phyloP scores from a whole-genome alignment of 2,329 filamentous ascomycete species.

The Aspergillus japonicus region DNA sequence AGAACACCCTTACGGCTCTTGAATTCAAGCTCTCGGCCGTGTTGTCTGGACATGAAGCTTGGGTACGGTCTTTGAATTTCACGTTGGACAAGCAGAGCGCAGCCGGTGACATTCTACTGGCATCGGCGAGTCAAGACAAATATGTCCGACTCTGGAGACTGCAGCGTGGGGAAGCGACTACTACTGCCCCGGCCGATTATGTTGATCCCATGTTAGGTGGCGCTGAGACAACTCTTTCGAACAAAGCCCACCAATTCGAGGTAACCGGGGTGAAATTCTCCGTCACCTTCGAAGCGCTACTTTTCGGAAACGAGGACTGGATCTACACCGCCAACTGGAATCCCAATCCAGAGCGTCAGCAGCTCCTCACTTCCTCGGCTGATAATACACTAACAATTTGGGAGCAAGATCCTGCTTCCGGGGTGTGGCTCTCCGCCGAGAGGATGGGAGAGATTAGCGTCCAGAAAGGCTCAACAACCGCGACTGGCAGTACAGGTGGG shows the following conservation, averaged over 20 bases:
- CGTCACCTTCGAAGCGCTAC: slow-evolving; percentile 86
- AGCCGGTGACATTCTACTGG: slow-evolving; percentile 71
- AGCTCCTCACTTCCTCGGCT: slow-evolving; percentile 84
- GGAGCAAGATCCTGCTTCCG: slow-evolving; percentile 78
- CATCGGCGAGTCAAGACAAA: slow-evolving; percentile 95
- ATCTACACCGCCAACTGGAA: slow-evolving; percentile 87
- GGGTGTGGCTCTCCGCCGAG: slow-evolving; percentile 85
- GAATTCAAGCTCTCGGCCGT: slow-evolving; percentile 72
- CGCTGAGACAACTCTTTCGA: slow-evolving; percentile 71
- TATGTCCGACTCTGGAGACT: slow-evolving; percentile 93
- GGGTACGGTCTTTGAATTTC: slow-evolving; percentile 86
- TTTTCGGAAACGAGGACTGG: slow-evolving; percentile 97
- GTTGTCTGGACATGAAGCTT: slow-evolving; percentile 86
- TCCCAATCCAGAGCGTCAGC: slow-evolving; percentile 55
- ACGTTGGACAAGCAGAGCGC: slow-evolving; percentile 57
- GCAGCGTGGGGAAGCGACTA: slow-evolving; percentile 66
- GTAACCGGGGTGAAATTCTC: slow-evolving; percentile 65
- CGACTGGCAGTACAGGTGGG: slow-evolving; percentile 90
- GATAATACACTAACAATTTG: slow-evolving; percentile 94
- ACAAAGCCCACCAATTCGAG: slow-evolving; percentile 80
- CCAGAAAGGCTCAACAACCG: slow-evolving; percentile 93
- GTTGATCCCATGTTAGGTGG: slow-evolving; percentile 38
- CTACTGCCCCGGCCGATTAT: slow-evolving; percentile 45
- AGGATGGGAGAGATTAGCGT: slow-evolving; percentile 90
- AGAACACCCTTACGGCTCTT: slow-evolving; percentile 37